Evolutionary conservation across 345 rosid genomes (phyloP), one percentile per base, ranked within the genome.

Genomic region (Eucalyptus rudis): DNA sequence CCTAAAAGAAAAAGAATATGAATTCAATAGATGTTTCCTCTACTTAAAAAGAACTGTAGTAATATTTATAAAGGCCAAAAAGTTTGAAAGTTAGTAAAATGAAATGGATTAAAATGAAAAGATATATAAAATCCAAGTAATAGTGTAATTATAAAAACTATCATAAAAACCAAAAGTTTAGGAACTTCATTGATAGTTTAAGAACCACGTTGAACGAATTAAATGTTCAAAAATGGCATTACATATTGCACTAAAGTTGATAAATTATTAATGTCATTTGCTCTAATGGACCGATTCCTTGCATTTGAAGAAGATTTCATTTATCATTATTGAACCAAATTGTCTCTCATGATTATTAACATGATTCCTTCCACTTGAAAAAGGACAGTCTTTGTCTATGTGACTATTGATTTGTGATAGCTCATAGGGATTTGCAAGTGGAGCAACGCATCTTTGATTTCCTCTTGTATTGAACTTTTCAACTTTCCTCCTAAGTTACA

Each of bases 131-230:
- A 71, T 71, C 44, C 45, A 5, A 19, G 24, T 5, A 17, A 33
- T 33, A 17, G 2, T 33, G 45, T 71, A 33, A 9, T 33, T 71
- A 71, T 33, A 20, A 71, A 71, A 17, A 33, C 11, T 17, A 71
- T 71, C 13, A 24, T 22, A 56, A 24, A 76, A 40, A 40, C 6
- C 1, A 4, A 40, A 76, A 40, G 14, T 76, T 22, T 40, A 40
- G 29, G 8, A 8, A 6, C 15, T 40, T 76, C 20, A 22, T 24
- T 44, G 40, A 76, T 20, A 20, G 29, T 76, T 76, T 4, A 40
- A 10, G 5, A 12, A 40, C 1, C 14, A 76, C 0, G 3, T 36
- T 40, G 15, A 40, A 40, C 2, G 1, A 76, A 76, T 20, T 76
- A 76, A 76, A 36, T 0, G 15, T 40, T 76, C 0, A 76, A 40